These are phyloP conservation scores for Bruguiera gymnorhiza DNA, from an alignment of 345 rosid genomes.

Conservation along the genomic window DNA sequence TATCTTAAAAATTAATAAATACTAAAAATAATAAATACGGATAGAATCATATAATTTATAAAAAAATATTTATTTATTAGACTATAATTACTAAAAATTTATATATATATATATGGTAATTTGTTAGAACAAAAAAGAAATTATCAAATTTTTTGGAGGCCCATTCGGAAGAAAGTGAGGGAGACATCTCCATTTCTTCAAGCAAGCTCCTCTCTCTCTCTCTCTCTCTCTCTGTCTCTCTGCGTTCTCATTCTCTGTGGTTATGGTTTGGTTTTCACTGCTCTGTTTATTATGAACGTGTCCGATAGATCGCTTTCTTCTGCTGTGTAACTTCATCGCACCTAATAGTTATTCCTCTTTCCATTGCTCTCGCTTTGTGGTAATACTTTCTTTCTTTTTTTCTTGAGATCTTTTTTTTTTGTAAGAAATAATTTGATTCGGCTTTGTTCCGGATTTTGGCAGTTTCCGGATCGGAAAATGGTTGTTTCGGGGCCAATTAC, in stretches of 20 bases:
- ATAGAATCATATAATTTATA: no score
- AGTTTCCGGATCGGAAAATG: constrained; percentile 40
- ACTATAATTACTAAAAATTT: no score
- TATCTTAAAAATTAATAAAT: no score
- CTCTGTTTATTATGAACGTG: constrained; percentile 28
- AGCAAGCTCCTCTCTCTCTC: constrained; percentile 44
- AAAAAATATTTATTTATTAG: no score
- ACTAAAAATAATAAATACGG: no score
- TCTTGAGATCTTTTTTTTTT: not conserved
- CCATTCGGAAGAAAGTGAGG: constrained; percentile 2
- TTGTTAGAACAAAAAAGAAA: no score
- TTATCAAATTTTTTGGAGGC: no score
- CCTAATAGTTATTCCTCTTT: constrained; percentile 1
- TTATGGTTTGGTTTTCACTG: not conserved
- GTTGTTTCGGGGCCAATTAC: constrained; percentile 63
- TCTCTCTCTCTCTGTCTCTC: constrained; percentile 4
- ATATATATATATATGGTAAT: no score
- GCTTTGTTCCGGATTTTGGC: constrained; percentile 15
- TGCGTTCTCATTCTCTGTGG: not conserved
- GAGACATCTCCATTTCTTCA: constrained; percentile 50
- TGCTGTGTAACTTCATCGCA: not conserved
- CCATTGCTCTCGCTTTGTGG: constrained; percentile 23
- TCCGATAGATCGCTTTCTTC: constrained; percentile 29
- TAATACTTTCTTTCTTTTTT: constrained; percentile 15
- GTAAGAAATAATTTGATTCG: not conserved